phyloP scores from a whole-genome alignment of 2,329 filamentous ascomycete genomes.

The Nemania bipapillata region DNA sequence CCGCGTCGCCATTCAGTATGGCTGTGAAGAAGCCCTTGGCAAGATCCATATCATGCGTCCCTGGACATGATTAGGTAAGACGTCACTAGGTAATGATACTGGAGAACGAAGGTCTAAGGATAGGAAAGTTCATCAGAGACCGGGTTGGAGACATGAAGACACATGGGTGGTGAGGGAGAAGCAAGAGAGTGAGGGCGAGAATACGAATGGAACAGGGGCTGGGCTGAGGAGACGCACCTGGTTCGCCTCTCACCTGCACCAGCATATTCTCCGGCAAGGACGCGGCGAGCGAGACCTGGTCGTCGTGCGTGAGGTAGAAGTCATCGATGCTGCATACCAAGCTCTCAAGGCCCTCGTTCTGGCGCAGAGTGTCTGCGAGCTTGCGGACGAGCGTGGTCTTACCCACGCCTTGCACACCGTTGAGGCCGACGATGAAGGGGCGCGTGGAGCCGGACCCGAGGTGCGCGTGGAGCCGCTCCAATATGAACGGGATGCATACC shows the following conservation, averaged over 20 bases:
- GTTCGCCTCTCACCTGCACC: constrained; percentile 83
- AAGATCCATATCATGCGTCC: constrained; percentile 78
- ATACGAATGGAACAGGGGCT: not conserved
- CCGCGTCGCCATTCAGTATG: constrained; percentile 63
- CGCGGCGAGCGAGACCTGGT: constrained; percentile 73
- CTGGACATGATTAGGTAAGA: constrained; percentile 34
- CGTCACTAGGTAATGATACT: not conserved
- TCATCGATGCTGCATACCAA: constrained; percentile 87
- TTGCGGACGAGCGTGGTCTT: constrained; percentile 86
- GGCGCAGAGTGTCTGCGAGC: constrained; percentile 70
- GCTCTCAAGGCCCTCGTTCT: constrained; percentile 68
- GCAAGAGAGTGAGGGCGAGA: constrained; percentile 5
- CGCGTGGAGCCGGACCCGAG: constrained; percentile 50
- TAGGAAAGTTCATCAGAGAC: too few relatives aligned
- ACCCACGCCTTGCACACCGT: constrained; percentile 89
- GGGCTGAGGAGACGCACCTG: constrained; percentile 62
- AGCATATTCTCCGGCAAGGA: constrained; percentile 77
- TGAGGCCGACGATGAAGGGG: constrained; percentile 87
- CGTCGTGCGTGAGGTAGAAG: constrained; percentile 80
- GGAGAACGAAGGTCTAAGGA: too few relatives aligned
- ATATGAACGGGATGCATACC: constrained; percentile 81
- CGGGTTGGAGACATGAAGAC: too few relatives aligned
- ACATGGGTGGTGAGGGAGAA: too few relatives aligned
- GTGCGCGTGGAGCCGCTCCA: constrained; percentile 67
- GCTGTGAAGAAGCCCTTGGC: constrained; percentile 69